Conservation (phyloP, 2,329 filamentous ascomycete species). For the Cytospora schulzeri region DNA sequence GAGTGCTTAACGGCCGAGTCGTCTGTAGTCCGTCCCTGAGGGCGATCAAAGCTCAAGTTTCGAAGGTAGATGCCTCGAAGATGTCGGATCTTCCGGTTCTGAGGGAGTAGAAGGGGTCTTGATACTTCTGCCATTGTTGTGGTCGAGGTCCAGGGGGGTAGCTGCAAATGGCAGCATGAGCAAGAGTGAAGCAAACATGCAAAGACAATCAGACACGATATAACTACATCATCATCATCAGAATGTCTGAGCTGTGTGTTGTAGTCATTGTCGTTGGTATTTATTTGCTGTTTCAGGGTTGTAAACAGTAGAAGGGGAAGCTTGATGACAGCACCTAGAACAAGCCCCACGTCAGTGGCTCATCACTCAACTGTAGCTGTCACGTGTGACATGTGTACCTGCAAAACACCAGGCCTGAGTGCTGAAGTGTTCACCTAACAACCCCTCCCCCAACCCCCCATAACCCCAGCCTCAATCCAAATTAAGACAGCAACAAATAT, state of each 20-base stretch:
- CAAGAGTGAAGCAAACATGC: slow-evolving; percentile 18
- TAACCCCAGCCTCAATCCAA: no score
- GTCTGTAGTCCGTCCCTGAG: slow-evolving; percentile 66
- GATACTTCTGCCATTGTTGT: slow-evolving; percentile 37
- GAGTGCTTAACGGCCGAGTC: slow-evolving; percentile 75
- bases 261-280: not conserved
- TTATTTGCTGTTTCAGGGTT: not conserved
- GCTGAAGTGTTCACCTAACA: no score
- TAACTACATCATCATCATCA: slow-evolving; percentile 1
- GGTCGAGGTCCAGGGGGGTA: not conserved
- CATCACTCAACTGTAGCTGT: slow-evolving; percentile 4
- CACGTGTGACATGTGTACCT: not conserved
- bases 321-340: not conserved
- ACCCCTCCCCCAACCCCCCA: no score
- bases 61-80: slow-evolving; percentile 84
- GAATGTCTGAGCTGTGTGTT: not conserved
- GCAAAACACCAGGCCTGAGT: not conserved
- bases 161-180: slow-evolving; percentile 25
- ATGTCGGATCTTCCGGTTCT: slow-evolving; percentile 89
- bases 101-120: slow-evolving; percentile 58
- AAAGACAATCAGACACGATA: not conserved
- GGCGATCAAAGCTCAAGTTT: slow-evolving; percentile 72
- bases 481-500: no score
- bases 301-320: not conserved
- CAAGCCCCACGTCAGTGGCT: slow-evolving; percentile 1